A percentile compares a stretch with the other conserved stretches of the same genome.
Evolutionary conservation across 495 filamentous ascomycete species (phyloP).

Genomic region (Mytilinidion resinicola): DNA sequence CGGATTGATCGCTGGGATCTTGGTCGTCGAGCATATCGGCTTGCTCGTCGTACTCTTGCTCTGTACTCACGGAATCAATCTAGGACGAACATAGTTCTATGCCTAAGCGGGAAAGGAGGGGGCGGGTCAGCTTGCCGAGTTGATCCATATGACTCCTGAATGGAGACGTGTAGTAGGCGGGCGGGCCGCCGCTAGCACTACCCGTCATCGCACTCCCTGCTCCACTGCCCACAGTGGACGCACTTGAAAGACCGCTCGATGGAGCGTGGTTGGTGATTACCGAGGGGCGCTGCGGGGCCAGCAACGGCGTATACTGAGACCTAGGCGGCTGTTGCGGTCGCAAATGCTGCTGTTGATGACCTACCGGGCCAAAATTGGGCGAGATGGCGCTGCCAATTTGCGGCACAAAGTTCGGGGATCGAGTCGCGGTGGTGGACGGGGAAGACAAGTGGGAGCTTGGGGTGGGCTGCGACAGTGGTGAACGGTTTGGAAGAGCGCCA

Average conservation of each 20-base stretch:
- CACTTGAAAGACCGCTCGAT: conserved; percentile 28
- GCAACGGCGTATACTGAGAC: conserved; percentile 30
- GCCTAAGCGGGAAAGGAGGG: conserved; percentile 45
- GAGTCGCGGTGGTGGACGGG: conserved; percentile 55
- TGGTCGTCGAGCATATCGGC: conserved; percentile 87
- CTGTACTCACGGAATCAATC: conserved; percentile 73
- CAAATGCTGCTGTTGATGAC: conserved; percentile 40
- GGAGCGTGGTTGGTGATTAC: conserved; percentile 27
- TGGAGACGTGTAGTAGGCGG: conserved; percentile 65
- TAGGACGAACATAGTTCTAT: conserved; percentile 77
- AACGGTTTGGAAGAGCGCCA: conserved; percentile 32
- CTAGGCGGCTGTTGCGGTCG: conserved; percentile 36
- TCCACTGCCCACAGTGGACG: conserved; percentile 26
- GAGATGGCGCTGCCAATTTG: conserved; percentile 62
- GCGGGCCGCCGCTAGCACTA: conserved; percentile 34
- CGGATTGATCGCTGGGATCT: conserved; percentile 44
- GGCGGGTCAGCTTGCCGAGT: conserved; percentile 82
- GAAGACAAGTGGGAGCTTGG: conserved; percentile 78
- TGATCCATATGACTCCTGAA: conserved; percentile 95
- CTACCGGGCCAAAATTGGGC: conserved; percentile 56
- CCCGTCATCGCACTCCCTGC: conserved; percentile 31
- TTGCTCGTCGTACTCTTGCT: conserved; percentile 98
- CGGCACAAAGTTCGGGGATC: conserved; percentile 60
- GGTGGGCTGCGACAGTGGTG: conserved; percentile 64
- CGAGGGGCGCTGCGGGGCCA: conserved; percentile 30